phyloP scores from a whole-genome alignment of 495 filamentous ascomycete genomes.

The Talaromyces wortmannii region DNA sequence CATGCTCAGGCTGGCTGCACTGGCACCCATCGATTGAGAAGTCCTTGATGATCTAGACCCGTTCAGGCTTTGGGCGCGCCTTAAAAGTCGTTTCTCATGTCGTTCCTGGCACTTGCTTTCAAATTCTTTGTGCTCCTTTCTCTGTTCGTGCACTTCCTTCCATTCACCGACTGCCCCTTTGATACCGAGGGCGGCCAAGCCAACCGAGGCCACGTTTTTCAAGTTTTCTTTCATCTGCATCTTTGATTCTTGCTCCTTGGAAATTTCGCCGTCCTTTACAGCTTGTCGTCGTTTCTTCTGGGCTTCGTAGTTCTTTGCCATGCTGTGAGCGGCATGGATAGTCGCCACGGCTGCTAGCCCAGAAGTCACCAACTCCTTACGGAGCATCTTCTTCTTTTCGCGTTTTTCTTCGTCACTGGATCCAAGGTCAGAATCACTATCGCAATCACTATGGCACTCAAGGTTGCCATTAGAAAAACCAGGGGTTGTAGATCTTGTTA shows the following conservation, averaged over 20 bases:
- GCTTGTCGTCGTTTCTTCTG: slow-evolving; percentile 62
- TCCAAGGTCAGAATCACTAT: slow-evolving; percentile 57
- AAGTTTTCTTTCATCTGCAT: slow-evolving; percentile 66
- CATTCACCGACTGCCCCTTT: slow-evolving; percentile 74
- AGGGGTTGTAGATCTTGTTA: slow-evolving; percentile 5
- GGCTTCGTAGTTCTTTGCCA: slow-evolving; percentile 71
- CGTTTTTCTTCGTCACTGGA: slow-evolving; percentile 74
- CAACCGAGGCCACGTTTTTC: slow-evolving; percentile 70
- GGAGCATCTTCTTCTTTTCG: slow-evolving; percentile 67
- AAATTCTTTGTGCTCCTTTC: slow-evolving; percentile 45
- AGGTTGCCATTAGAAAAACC: slow-evolving; percentile 1
- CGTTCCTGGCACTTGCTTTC: slow-evolving; percentile 39
- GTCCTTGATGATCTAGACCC: background rate
- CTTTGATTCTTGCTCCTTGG: slow-evolving; percentile 66
- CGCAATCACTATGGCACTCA: slow-evolving; percentile 10
- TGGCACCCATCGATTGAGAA: background rate
- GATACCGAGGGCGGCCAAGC: slow-evolving; percentile 80
- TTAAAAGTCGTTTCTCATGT: slow-evolving; percentile 21
- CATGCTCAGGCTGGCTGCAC: slow-evolving; percentile 4
- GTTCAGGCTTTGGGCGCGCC: background rate
- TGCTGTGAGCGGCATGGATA: slow-evolving; percentile 76
- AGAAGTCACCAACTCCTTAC: slow-evolving; percentile 77
- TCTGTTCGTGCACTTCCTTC: slow-evolving; percentile 58
- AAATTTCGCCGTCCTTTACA: slow-evolving; percentile 68
- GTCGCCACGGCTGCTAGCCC: slow-evolving; percentile 83